Conservation (phyloP, 768 basidiomycete genomes). For the Nidularia sp. region DNA sequence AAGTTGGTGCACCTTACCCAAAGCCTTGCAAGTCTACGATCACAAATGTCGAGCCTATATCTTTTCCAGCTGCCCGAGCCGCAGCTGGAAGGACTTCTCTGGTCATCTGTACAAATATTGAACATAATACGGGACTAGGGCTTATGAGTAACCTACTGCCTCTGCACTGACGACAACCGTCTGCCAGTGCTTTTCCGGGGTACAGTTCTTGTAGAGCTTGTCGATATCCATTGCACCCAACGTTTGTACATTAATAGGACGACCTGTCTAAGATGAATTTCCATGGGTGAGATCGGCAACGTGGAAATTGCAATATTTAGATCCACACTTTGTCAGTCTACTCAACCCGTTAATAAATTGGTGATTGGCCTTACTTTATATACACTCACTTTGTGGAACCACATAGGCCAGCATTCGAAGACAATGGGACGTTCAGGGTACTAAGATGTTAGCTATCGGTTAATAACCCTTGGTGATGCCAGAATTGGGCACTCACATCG, state of each 20-base stretch:
- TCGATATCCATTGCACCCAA: slow-evolving; percentile 58
- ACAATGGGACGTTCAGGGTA: slow-evolving; percentile 67
- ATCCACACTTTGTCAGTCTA: slow-evolving; percentile 54
- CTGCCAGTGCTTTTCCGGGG: slow-evolving; percentile 61
- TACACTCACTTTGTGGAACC: slow-evolving; percentile 64
- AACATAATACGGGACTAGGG: background rate
- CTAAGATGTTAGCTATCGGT: slow-evolving; percentile 24
- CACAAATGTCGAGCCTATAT: slow-evolving; percentile 50
- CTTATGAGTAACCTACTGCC: slow-evolving; percentile 25
- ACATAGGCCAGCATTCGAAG: slow-evolving; percentile 76
- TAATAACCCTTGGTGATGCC: background rate
- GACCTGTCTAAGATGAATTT: slow-evolving; percentile 46
- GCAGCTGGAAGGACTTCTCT: slow-evolving; percentile 69
- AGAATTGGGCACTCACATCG: slow-evolving; percentile 42
- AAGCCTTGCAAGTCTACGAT: slow-evolving; percentile 73
- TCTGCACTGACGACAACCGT: slow-evolving; percentile 64
- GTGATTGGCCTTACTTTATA: too few relatives aligned
- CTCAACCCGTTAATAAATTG: background rate
- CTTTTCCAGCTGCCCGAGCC: slow-evolving; percentile 46
- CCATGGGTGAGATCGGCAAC: too few relatives aligned
- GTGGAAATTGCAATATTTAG: too few relatives aligned
- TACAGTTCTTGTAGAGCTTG: slow-evolving; percentile 50
- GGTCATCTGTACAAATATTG: slow-evolving; percentile 27
- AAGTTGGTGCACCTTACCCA: slow-evolving; percentile 37
- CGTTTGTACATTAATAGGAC: slow-evolving; percentile 65